Evolutionary conservation across 2,329 filamentous ascomycete species (phyloP).

Genomic region (Pyricularia grisea): DNA sequence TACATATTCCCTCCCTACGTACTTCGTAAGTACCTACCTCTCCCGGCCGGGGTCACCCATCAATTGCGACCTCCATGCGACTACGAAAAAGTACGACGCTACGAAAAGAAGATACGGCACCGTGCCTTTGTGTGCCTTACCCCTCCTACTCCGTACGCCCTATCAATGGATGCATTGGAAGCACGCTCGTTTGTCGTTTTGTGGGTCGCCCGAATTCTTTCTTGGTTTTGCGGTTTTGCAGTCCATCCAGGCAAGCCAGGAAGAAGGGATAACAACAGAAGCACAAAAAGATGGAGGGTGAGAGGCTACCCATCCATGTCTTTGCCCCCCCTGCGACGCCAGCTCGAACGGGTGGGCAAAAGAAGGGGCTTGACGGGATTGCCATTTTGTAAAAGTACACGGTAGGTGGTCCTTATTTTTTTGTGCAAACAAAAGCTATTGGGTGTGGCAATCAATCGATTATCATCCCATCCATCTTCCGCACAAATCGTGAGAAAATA

Average conservation of each 20-base stretch:
- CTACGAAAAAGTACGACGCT: too few relatives aligned
- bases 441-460: not conserved
- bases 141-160: not conserved
- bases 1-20: too few relatives aligned
- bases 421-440: not conserved
- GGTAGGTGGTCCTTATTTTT: not conserved
- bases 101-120: too few relatives aligned
- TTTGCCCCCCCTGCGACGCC: not conserved
- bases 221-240: not conserved
- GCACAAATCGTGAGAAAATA: not conserved
- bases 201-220: not conserved
- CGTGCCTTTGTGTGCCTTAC: not conserved
- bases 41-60: not conserved
- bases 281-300: not conserved
- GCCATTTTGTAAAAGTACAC: too few relatives aligned
- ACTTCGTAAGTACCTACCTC: too few relatives aligned
- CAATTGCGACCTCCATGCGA: not conserved
- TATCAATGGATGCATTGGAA: not conserved
- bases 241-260: not conserved
- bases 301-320: not conserved
- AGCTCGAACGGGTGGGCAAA: not conserved
- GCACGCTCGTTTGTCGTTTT: not conserved
- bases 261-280: not conserved
- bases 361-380: not conserved
- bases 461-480: not conserved